phyloP scores from a whole-genome alignment of 148 eudicot species.

The Pouteria glomerata region DNA sequence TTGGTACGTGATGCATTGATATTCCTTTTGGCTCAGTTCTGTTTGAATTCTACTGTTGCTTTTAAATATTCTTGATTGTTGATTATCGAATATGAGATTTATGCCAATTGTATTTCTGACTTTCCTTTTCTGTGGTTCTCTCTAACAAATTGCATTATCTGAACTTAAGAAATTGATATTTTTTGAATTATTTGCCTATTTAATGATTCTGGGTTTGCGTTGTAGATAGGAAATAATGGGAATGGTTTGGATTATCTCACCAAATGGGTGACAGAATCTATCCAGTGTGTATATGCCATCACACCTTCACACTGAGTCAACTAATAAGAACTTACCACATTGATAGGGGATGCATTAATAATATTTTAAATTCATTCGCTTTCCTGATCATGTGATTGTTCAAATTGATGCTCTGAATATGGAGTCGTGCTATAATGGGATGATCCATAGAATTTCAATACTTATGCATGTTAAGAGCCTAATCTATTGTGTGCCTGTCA shows the following conservation, averaged over 20 bases:
- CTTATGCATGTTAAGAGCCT: not conserved
- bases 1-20: slow-evolving; percentile 23
- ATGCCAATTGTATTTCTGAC: slow-evolving; percentile 1
- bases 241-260: not conserved
- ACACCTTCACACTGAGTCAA: too few relatives aligned
- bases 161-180: not conserved
- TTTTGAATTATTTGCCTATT: not conserved
- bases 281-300: too few relatives aligned
- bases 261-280: too few relatives aligned
- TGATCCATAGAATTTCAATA: not conserved
- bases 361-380: too few relatives aligned
- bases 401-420: not conserved
- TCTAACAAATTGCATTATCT: not conserved
- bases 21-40: not conserved
- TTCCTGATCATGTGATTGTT: not conserved
- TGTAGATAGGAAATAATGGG: not conserved
- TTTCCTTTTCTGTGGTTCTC: not conserved
- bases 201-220: not conserved
- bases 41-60: not conserved
- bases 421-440: not conserved
- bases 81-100: slow-evolving; percentile 1
- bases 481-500: not conserved
- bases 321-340: too few relatives aligned
- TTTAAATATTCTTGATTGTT: slow-evolving; percentile 10
- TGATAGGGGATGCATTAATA: too few relatives aligned